Conservation (phyloP, 2,329 filamentous ascomycete species). For the Fusarium beomiforme region DNA sequence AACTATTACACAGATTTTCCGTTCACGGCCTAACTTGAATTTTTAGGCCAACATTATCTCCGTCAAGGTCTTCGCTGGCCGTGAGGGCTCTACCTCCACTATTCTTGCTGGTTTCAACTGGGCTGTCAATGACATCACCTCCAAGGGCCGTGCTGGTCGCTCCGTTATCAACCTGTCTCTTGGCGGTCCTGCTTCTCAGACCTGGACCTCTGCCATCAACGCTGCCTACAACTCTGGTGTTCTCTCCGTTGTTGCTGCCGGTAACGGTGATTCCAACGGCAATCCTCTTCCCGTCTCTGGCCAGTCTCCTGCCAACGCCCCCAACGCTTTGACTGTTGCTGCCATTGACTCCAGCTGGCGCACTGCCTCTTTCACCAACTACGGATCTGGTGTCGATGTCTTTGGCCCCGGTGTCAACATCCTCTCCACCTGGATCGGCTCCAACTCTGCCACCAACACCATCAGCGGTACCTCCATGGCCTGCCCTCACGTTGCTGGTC, state of each 20-base stretch:
- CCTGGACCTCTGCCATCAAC: constrained; percentile 55
- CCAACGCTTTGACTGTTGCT: constrained; percentile 60
- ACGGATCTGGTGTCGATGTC: constrained; percentile 53
- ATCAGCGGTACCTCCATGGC: constrained; percentile 57
- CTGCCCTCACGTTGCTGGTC: constrained; percentile 52
- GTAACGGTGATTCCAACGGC: constrained; percentile 50
- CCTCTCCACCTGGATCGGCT: constrained; percentile 55
- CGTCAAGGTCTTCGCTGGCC: constrained; percentile 47
- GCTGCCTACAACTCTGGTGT: constrained; percentile 53
- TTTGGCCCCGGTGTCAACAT: constrained; percentile 55
- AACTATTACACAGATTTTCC: too few species aligned
- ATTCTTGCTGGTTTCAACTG: constrained; percentile 56
- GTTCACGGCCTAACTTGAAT: not conserved
- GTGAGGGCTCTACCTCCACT: constrained; percentile 37
- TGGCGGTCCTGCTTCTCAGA: constrained; percentile 46
- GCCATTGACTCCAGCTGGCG: constrained; percentile 53
- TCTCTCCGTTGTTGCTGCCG: constrained; percentile 58
- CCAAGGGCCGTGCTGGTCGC: constrained; percentile 47
- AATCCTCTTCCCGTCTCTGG: constrained; percentile 50
- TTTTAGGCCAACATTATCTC: constrained; percentile 40
- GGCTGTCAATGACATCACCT: constrained; percentile 49
- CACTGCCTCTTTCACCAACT: constrained; percentile 60
- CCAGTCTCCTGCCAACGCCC: constrained; percentile 57
- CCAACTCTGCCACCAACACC: constrained; percentile 46
- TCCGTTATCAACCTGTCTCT: constrained; percentile 56